These are phyloP conservation scores for Ophiostoma quercus DNA, from an alignment of 2,329 filamentous ascomycete genomes.

Conservation along the genomic window DNA sequence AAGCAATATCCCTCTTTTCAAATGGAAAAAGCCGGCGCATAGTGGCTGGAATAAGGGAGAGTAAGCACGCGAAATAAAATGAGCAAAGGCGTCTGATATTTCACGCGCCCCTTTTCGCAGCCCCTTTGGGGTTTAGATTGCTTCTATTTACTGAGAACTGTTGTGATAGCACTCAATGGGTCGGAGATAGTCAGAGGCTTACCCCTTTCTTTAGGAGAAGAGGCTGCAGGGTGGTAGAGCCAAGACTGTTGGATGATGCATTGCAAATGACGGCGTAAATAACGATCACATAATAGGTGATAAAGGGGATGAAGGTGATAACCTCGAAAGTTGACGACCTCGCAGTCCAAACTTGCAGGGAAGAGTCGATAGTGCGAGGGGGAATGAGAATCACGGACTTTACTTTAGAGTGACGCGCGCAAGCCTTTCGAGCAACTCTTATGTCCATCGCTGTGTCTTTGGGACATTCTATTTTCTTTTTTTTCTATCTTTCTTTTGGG, in stretches of 20 bases:
- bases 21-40: neutral
- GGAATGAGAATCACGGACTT: neutral
- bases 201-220: neutral
- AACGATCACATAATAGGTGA: neutral
- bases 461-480: neutral
- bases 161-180: neutral
- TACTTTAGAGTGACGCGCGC: neutral
- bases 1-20: neutral
- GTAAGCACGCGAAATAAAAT: neutral
- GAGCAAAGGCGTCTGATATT: neutral
- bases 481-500: no score
- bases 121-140: neutral
- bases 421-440: no score
- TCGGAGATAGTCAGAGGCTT: neutral
- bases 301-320: neutral
- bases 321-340: neutral
- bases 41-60: neutral
- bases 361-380: neutral
- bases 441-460: no score
- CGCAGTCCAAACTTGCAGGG: neutral
- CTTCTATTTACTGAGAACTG: no score
- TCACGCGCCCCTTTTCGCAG: neutral
- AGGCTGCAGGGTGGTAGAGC: neutral
- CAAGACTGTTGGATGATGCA: neutral
- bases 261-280: neutral